phyloP scores from a whole-genome alignment of 2,329 filamentous ascomycete genomes.

The Alternaria metachromatica region DNA sequence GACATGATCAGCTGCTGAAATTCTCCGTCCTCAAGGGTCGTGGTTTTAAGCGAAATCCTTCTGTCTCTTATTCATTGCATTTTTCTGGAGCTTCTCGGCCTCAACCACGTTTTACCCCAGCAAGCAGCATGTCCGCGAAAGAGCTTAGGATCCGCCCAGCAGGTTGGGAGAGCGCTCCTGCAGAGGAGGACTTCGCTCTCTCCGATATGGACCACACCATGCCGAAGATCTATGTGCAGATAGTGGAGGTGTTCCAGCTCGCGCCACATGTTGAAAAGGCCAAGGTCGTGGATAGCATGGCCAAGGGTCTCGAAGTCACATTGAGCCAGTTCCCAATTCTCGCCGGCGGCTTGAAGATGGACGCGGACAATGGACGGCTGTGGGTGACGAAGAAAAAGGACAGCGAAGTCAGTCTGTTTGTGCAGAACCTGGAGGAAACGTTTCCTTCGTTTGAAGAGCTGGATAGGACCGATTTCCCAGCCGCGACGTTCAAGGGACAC shows the following conservation, averaged over 20 bases:
- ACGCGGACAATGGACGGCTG: constrained; percentile 17
- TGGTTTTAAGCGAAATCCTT: neutral
- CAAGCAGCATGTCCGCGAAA: neutral
- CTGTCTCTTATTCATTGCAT: neutral
- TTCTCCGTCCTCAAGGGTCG: neutral
- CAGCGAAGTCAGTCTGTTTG: constrained; percentile 14
- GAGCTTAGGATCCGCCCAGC: neutral
- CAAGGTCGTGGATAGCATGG: constrained; percentile 15
- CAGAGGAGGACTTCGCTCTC: neutral
- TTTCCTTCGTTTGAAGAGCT: constrained; percentile 22
- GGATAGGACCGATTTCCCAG: constrained; percentile 19
- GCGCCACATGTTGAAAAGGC: constrained; percentile 5
- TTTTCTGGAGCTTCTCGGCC: neutral
- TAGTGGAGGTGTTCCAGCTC: constrained; percentile 23
- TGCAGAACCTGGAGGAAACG: constrained; percentile 16
- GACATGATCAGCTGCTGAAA: neutral
- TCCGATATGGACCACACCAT: constrained; percentile 12
- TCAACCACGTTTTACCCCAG: neutral
- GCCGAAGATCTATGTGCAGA: constrained; percentile 28
- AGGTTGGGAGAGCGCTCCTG: neutral
- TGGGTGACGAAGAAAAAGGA: constrained; percentile 22
- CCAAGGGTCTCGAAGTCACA: constrained; percentile 19
- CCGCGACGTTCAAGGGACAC: neutral
- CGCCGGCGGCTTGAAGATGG: constrained; percentile 17
- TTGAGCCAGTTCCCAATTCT: constrained; percentile 23